phyloP scores from a whole-genome alignment of 345 rosid species.

The Aegle marmelos region DNA sequence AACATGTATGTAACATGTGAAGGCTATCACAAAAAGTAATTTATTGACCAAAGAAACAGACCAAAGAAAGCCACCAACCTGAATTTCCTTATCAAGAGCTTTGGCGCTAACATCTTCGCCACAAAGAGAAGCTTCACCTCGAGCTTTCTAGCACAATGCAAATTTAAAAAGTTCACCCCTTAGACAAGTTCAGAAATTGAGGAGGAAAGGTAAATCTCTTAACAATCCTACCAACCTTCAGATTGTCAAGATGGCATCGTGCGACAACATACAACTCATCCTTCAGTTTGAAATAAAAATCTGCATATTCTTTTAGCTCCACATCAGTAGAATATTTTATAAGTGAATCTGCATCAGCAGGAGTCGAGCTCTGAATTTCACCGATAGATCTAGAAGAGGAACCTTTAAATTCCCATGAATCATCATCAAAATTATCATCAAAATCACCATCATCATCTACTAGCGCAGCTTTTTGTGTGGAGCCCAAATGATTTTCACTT shows the following conservation, averaged over 20 bases:
- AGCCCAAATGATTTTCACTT: conserved; percentile 31
- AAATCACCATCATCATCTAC: conserved; percentile 36
- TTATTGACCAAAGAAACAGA: not conserved
- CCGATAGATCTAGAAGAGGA: conserved; percentile 31
- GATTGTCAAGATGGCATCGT: conserved; percentile 48
- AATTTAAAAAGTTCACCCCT: conserved; percentile 27
- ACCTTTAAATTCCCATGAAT: conserved; percentile 75
- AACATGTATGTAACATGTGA: not conserved
- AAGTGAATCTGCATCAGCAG: conserved; percentile 27
- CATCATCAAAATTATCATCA: conserved; percentile 61
- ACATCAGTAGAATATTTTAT: conserved; percentile 21
- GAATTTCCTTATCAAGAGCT: conserved; percentile 54
- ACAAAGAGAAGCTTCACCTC: conserved; percentile 30
- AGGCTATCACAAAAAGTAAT: not conserved
- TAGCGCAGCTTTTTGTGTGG: conserved; percentile 25
- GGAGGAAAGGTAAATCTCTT: not conserved
- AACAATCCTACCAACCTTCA: conserved; percentile 49
- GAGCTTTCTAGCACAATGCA: conserved; percentile 52
- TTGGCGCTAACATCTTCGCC: conserved; percentile 35
- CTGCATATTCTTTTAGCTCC: conserved; percentile 37
- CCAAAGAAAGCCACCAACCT: conserved; percentile 45
- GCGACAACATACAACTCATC: conserved; percentile 50
- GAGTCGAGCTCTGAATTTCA: conserved; percentile 23
- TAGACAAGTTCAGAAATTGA: conserved; percentile 7
- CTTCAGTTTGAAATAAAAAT: conserved; percentile 60